Conservation (phyloP, 345 rosid genomes). For the Arabidopsis arenosa region DNA sequence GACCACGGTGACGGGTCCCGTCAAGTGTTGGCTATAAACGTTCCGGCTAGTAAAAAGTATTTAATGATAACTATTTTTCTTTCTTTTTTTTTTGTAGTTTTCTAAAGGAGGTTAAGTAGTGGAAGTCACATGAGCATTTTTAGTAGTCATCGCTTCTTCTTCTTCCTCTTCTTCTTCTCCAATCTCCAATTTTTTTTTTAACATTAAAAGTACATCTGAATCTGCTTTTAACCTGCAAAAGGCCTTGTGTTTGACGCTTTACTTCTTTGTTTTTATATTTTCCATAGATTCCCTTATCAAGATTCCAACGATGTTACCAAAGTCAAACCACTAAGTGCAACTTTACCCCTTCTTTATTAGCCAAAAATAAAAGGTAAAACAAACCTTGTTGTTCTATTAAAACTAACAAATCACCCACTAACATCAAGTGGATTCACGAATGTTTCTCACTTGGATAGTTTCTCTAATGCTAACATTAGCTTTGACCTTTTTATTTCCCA, state of each 20-base stretch:
- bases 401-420: not conserved
- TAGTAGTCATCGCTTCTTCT: conserved; percentile 3
- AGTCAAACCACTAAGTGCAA: conserved; percentile 34
- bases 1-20: conserved; percentile 23
- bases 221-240: conserved; percentile 31
- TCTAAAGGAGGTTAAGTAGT: not conserved
- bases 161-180: conserved; percentile 15
- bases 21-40: conserved; percentile 17
- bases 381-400: not conserved
- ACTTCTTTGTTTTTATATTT: conserved; percentile 1
- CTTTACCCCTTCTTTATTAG: not conserved
- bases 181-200: not conserved
- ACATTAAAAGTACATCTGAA: conserved; percentile 11
- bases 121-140: conserved; percentile 25
- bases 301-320: conserved; percentile 30
- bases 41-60: not conserved
- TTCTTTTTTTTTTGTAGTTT: not conserved
- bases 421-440: not conserved
- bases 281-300: conserved; percentile 33
- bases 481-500: not conserved
- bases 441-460: conserved; percentile 1
- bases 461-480: not conserved
- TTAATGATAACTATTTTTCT: not conserved
- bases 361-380: not conserved
- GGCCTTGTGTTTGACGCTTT: conserved; percentile 18